Evolutionary conservation across 1,139 yeast genomes (phyloP), one percentile per base, ranked within the genome.

Genomic region (Magnusiomyces fungicola): DNA sequence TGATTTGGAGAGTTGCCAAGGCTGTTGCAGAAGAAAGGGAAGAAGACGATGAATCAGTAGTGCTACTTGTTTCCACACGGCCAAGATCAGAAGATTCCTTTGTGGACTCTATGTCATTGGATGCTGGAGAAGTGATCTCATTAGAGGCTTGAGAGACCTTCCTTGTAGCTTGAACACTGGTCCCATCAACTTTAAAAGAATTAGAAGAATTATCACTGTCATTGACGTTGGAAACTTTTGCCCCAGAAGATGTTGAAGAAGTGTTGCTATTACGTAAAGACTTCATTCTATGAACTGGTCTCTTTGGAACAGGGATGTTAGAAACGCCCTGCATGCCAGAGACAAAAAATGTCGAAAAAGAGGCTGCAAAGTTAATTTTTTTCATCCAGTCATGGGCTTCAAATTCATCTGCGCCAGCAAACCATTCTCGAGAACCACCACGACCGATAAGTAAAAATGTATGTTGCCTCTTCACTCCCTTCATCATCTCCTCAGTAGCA

Each of bases 341-440:
- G 16, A 68, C 52, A 36, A 64, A 65, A 53, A 78, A 71, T 2
- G 75, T 70, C 42, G 73, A 74, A 45, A 78, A 64, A 0, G 83
- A 73, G 1, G 82, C 76, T 12, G 79, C 67, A 54, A 73, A 71
- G 55, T 81, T 81, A 56, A 81, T 76, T 14, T 75, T 65, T 39
- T 69, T 68, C 45, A 80, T 70, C 88, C 88, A 81, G 30, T 75
- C 74, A 18, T 65, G 60, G 63, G 74, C 66, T 43, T 78, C 83
- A 1, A 51, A 60, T 25, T 60, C 64, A 2, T 57, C 53, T 4
- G 54, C 54, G 1, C 69, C 68, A 7, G 66, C 64, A 51, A 68
- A 64, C 64, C 68, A 67, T 42, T 69, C 71, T 44, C 62, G 66
- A 6, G 62, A 54, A 2, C 68, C 69, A 3, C 67, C 67, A 7